Evolutionary conservation across 192 early-diverging fungal genomes (phyloP), one percentile per base, ranked within the genome.

Genomic region (Backusella psychrophila): DNA sequence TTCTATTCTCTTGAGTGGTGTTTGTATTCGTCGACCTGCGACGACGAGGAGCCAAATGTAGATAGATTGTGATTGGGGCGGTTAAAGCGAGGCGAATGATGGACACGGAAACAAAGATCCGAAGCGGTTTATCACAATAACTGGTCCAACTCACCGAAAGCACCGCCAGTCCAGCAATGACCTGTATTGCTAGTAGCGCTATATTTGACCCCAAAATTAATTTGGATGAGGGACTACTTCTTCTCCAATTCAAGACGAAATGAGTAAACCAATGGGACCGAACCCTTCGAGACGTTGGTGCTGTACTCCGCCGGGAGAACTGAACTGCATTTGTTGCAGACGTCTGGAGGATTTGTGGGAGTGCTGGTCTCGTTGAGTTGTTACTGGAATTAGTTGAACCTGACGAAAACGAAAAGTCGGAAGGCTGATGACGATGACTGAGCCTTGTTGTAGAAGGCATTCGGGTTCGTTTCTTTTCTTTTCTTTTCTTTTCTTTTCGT

Each of bases 31-130:
- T 31, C 26, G 71, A 19, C 59, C 23, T 11, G 49, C 17, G 17
- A 46, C 71, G 49, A 69, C 73, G 56, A n/a, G 91, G 89, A 75
- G 88, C 82, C 53, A 93, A 77, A 63, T 88, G 85, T 46, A 87
- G 83, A 73, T 85, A 89, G 26, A 92, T 72, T 39, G 87, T 87
- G n/a, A 95, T 86, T 41, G 94, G 94, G 41, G 88, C 85, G n/a
- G 85, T 84, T 42, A 93, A 49, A 31, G 88, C 75, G n/a, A 90
- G 77, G 23, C 91, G 85, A 15, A 89, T 46, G 34, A 90, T 82
- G 70, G 91, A 87, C 0, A 93, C 77, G 29, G 89, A 83, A 44
- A 94, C 76, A 56, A 91, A 92, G 4, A 86, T 66, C 26, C 87
- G 85, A 17, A 95, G 83, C 11, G 83, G 82, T 39, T 84, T 84